Evolutionary conservation across 805 yeast genomes (phyloP).

Genomic region (Saccharomycopsis microspora): DNA sequence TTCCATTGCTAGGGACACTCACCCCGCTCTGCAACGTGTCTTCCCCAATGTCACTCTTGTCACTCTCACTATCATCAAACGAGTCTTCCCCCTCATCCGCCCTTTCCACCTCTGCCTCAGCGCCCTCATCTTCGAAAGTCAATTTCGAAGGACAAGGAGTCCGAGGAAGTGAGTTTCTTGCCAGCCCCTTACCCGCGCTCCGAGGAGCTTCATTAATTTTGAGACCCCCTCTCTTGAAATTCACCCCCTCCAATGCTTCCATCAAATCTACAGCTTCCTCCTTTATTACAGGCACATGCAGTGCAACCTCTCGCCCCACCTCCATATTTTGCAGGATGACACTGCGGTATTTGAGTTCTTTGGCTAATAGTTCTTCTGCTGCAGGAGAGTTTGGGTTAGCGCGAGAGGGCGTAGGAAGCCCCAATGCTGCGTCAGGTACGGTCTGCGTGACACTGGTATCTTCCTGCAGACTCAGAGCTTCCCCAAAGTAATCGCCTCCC

Average conservation of each 20-base stretch:
- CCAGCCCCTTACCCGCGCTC: neutral
- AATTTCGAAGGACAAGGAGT: conserved; percentile 14
- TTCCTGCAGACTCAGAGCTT: neutral
- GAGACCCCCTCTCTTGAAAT: neutral
- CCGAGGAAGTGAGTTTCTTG: conserved; percentile 10
- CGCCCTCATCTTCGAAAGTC: conserved; percentile 3
- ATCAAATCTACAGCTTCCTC: conserved; percentile 1
- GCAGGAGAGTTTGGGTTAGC: neutral
- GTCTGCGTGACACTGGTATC: neutral
- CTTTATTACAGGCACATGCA: neutral
- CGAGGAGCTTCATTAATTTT: neutral
- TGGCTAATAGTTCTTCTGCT: neutral
- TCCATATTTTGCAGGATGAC: conserved; percentile 10
- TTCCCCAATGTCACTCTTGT: neutral
- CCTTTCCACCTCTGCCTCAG: conserved; percentile 9
- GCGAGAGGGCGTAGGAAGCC: neutral
- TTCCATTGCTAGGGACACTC: neutral
- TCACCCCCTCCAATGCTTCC: conserved; percentile 6
- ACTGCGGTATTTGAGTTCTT: conserved; percentile 8
- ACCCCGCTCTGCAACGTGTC: neutral
- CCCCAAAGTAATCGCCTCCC: conserved; percentile 8
- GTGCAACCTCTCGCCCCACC: conserved; percentile 9
- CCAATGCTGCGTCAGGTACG: neutral
- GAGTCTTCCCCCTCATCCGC: conserved; percentile 2
- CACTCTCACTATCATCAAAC: neutral